Conservation (phyloP, 1,139 yeast genomes). For the Yamadazyma mexicana region DNA sequence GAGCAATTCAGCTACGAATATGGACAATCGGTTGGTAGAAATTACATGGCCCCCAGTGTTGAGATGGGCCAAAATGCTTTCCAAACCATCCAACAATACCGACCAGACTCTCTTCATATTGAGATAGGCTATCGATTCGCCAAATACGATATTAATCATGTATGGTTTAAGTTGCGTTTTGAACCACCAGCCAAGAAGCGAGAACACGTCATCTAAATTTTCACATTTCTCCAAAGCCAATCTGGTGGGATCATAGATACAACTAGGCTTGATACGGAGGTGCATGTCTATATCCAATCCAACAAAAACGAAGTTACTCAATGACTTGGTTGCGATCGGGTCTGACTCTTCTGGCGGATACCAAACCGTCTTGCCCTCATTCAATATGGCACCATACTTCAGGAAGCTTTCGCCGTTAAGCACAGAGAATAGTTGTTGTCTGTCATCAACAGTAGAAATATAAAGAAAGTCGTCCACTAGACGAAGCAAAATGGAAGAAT, state of each 20-base stretch:
- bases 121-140: constrained; percentile 7
- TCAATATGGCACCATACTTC: constrained; percentile 59
- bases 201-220: constrained; percentile 17
- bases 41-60: not conserved
- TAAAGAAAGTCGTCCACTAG: constrained; percentile 86
- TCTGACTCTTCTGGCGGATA: constrained; percentile 3
- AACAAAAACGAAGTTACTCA: constrained; percentile 21
- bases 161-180: constrained; percentile 16
- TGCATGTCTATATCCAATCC: constrained; percentile 31
- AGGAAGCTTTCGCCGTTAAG: constrained; percentile 35
- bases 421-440: constrained; percentile 19
- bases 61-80: not conserved
- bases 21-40: not conserved
- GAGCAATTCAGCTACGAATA: not conserved
- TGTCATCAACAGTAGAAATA: constrained; percentile 44
- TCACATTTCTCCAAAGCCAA: constrained; percentile 14
- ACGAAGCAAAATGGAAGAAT: constrained; percentile 50
- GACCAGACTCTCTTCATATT: constrained; percentile 16
- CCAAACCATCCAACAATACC: constrained; percentile 11
- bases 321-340: not conserved
- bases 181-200: constrained; percentile 18
- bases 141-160: constrained; percentile 12
- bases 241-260: constrained; percentile 11
- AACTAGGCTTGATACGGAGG: constrained; percentile 14
- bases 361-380: constrained; percentile 52